Conservation (phyloP, 2,329 filamentous ascomycete genomes). For the Blastomyces silverae region DNA sequence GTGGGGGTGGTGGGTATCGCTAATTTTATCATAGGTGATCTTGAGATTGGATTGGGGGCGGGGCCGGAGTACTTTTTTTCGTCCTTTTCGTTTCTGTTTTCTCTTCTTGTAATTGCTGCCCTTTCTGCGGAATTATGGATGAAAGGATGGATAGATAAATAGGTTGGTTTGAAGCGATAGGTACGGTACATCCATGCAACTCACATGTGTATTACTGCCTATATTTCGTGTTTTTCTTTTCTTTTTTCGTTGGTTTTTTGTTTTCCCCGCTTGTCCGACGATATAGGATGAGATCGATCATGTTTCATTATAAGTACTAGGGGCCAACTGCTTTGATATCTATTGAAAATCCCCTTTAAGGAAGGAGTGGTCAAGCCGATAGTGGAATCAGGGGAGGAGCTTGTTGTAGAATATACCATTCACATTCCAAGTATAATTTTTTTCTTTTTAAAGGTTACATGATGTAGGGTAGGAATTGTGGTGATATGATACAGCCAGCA, state of each 20-base stretch:
- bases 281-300: no score
- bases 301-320: no score
- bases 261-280: neutral
- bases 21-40: neutral
- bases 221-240: neutral
- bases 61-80: neutral
- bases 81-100: neutral
- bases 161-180: neutral
- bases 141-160: slow-evolving; percentile 6
- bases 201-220: neutral
- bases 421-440: neutral
- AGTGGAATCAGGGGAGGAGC: neutral
- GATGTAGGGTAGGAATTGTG: neutral
- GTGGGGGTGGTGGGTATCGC: slow-evolving; percentile 5
- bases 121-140: neutral
- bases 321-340: no score
- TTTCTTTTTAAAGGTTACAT: neutral
- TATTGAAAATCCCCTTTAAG: no score
- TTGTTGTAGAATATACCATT: neutral
- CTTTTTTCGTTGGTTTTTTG: neutral
- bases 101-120: neutral
- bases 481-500: neutral
- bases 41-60: neutral
- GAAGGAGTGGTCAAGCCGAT: no score
- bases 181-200: neutral